phyloP scores from a whole-genome alignment of 305 asterid species.

The Fraxinus greggii region DNA sequence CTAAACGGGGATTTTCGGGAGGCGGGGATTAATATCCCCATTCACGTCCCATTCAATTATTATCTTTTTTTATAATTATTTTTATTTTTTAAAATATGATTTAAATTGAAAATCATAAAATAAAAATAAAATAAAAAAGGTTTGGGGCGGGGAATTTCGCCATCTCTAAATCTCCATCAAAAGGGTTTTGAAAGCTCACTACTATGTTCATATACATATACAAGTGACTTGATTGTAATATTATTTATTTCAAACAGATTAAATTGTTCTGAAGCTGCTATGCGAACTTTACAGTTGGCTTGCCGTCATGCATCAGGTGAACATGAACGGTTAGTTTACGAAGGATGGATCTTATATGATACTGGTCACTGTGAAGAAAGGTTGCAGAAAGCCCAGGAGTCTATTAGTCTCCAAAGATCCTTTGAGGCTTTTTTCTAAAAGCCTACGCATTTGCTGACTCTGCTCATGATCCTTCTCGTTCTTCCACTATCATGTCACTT shows the following conservation, averaged over 20 bases:
- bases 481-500: conserved; percentile 81
- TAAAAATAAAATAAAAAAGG: too few relatives aligned
- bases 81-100: too few relatives aligned
- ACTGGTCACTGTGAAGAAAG: conserved; percentile 97
- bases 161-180: background rate
- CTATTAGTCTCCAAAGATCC: conserved; percentile 81
- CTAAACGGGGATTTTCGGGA: background rate
- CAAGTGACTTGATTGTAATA: conserved; percentile 1
- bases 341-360: conserved; percentile 97
- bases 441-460: conserved; percentile 98
- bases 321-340: conserved; percentile 83
- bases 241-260: conserved; percentile 47
- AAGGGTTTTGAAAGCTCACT: background rate
- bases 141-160: background rate
- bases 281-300: conserved; percentile 90
- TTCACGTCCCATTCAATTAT: background rate
- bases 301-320: conserved; percentile 83
- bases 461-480: conserved; percentile 83
- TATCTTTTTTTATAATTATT: too few relatives aligned
- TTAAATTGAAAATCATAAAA: background rate
- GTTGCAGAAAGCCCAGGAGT: conserved; percentile 82
- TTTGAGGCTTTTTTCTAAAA: conserved; percentile 98
- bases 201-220: background rate
- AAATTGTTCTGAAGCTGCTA: conserved; percentile 94
- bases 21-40: background rate